A percentile compares a stretch with the other conserved stretches of the same genome.
These are phyloP conservation scores for Euphrasia confusa DNA, from an alignment of 257 asterid genomes.

Conservation along the genomic window DNA sequence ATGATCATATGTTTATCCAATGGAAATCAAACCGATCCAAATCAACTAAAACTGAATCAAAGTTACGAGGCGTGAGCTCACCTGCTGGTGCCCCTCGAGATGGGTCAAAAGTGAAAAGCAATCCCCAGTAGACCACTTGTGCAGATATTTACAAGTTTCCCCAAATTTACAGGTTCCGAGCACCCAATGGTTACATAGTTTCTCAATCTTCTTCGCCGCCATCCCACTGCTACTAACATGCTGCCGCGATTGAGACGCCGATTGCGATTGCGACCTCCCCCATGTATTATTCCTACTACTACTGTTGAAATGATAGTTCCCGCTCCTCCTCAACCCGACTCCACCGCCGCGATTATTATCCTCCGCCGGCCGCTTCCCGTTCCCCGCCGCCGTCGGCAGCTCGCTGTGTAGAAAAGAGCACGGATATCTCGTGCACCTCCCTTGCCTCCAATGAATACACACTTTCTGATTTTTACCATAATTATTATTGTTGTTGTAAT, in stretches of 20 bases:
- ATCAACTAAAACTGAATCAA: background rate
- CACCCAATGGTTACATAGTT: slow-evolving; percentile 51
- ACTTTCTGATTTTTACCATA: slow-evolving; percentile 55
- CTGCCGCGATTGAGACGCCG: slow-evolving; percentile 43
- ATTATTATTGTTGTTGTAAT: background rate
- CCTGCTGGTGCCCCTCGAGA: slow-evolving; percentile 41
- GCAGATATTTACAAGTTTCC: slow-evolving; percentile 43
- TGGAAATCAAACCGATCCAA: no score
- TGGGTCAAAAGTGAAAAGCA: slow-evolving; percentile 45
- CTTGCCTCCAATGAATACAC: slow-evolving; percentile 75
- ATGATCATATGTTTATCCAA: background rate
- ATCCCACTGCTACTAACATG: slow-evolving; percentile 28
- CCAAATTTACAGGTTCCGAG: slow-evolving; percentile 41
- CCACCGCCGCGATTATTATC: slow-evolving; percentile 43
- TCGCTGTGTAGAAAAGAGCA: slow-evolving; percentile 76
- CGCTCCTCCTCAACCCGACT: slow-evolving; percentile 51
- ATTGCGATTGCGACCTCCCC: slow-evolving; percentile 51
- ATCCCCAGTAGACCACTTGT: slow-evolving; percentile 41
- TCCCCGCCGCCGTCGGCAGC: slow-evolving; percentile 35
- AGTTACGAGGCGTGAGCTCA: background rate
- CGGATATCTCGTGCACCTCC: slow-evolving; percentile 69
- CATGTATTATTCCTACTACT: slow-evolving; percentile 33
- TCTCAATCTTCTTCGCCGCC: slow-evolving; percentile 48
- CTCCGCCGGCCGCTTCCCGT: slow-evolving; percentile 55
- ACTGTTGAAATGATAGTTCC: slow-evolving; percentile 53